phyloP scores from a whole-genome alignment of 228 moss, liverwort and hornwort species.

The Sphagnum magellanicum region DNA sequence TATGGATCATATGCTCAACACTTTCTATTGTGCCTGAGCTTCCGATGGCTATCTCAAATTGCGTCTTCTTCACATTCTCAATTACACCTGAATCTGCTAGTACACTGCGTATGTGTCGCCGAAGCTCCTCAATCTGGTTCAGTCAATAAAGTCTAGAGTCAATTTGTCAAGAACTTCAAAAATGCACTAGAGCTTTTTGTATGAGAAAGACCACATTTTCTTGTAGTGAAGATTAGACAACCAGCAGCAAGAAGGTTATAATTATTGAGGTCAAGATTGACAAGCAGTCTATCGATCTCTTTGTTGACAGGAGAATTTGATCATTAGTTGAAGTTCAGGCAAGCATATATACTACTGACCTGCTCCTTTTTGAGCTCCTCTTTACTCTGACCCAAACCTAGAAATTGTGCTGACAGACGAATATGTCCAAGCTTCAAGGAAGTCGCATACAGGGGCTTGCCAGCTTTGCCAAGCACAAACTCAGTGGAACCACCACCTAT shows the following conservation, averaged over 20 bases:
- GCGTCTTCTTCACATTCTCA: slow-evolving; percentile 42
- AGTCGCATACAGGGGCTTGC: slow-evolving; percentile 52
- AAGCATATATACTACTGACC: slow-evolving; percentile 14
- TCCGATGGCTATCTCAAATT: slow-evolving; percentile 45
- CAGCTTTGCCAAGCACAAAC: slow-evolving; percentile 50
- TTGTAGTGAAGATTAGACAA: no score
- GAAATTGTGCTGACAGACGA: slow-evolving; percentile 46
- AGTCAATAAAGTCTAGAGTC: no score
- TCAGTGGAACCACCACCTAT: slow-evolving; percentile 59
- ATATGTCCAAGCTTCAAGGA: slow-evolving; percentile 57
- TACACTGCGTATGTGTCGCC: slow-evolving; percentile 44
- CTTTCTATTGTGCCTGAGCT: slow-evolving; percentile 62
- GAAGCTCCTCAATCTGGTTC: slow-evolving; percentile 46
- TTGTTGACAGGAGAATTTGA: no score
- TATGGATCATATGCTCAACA: slow-evolving; percentile 49
- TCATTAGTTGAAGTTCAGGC: no score
- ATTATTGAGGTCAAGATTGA: no score
- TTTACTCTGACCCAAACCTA: slow-evolving; percentile 23
- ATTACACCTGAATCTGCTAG: slow-evolving; percentile 53
- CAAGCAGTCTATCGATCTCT: no score
- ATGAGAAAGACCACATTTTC: no score
- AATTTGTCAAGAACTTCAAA: no score
- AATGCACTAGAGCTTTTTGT: no score
- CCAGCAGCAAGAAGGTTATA: no score
- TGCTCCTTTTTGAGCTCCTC: slow-evolving; percentile 60